Base-by-base conservation (phyloP, 2,329 filamentous ascomycete genomes). In the Lithohypha guttulata region DNA sequence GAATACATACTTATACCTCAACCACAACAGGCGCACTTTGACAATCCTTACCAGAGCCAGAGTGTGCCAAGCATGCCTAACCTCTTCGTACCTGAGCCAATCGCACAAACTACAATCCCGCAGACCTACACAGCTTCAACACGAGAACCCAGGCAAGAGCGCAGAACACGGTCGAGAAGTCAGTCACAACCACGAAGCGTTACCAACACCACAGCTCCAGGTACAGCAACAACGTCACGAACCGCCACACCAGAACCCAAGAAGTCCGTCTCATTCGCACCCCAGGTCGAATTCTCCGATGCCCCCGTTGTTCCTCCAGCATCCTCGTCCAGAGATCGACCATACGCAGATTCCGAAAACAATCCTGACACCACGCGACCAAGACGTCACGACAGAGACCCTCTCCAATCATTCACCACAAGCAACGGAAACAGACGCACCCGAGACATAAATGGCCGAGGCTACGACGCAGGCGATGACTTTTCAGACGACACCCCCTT, bases 371-470 rank as follows among this genome's bases (percentile, higher is more conserved):
- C 22, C 11, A 36, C 23, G 9, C 44, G 40, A 13, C 39, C 41
- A 13, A 23, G 41, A n/a, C 47, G 44, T 20, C 43, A 39, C 13
- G 41, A 45, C 4, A 65, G 66, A 32, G 63, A 66, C 44, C 59
- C 60, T 1, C 62, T 63, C 41, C 62, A 65, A 38, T 46, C 51
- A 57, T 51, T 48, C 38, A 43, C 44, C 7, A 46, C 43, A 28
- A 46, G 45, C 40, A n/a, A n/a, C n/a, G 38, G 42, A 23, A 31
- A 41, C 40, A 45, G 47, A 21, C 42, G 39, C 34, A 48, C 42
- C 21, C 48, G 44, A 42, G 47, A 29, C 35, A 49, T 11, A 4
- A 19, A 29, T 4, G 15, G 27, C n/a, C 28, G 27, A 11, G 37
- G 17, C 11, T 34, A 34, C 15, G 37, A 44, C 25, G 47, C 29